phyloP scores from a whole-genome alignment of 257 asterid genomes.

The Solanum pinnatisectum region DNA sequence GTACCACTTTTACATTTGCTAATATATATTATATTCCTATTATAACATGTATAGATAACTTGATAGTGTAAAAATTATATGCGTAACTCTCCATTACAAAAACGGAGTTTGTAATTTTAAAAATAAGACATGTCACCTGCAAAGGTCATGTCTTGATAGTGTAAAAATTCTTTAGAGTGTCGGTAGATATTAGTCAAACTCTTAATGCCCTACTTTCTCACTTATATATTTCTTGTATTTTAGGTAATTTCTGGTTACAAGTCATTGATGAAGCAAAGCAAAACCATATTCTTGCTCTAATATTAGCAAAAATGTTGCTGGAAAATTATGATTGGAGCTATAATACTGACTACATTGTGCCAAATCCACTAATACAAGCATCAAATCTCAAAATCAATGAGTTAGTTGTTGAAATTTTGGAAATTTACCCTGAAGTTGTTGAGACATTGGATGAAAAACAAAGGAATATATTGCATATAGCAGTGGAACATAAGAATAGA shows the following conservation, averaged over 20 bases:
- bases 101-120: not conserved
- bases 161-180: not conserved
- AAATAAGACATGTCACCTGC: not conserved
- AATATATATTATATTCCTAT: not conserved
- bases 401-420: not conserved
- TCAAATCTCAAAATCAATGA: not conserved
- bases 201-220: not conserved
- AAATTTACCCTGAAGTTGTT: not conserved
- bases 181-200: not conserved
- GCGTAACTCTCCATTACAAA: rapidly evolving
- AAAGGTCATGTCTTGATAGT: not conserved
- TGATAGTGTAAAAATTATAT: not conserved
- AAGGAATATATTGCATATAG: not conserved
- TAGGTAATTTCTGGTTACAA: not conserved
- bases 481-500: not conserved
- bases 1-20: not conserved
- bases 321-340: not conserved
- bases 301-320: not conserved
- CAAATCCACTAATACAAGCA: not conserved
- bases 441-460: not conserved
- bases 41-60: not conserved
- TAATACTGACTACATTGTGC: not conserved
- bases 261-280: not conserved
- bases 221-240: not conserved
- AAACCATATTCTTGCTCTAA: not conserved